Conservation (phyloP, 371 early-diverging fungal genomes). For the Syncephalastrum contaminatum region DNA sequence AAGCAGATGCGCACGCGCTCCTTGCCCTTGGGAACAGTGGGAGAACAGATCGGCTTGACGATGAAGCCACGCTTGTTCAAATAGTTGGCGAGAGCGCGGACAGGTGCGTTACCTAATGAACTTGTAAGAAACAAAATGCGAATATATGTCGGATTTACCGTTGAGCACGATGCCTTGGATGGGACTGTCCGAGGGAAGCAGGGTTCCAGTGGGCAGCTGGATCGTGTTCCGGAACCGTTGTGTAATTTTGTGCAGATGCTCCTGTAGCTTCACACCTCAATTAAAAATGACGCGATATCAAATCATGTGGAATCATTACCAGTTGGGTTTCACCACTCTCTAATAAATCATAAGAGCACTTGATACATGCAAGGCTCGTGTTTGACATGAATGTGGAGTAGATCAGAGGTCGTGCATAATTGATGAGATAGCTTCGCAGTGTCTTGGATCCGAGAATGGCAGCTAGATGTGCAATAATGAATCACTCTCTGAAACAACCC, state of each 20-base stretch:
- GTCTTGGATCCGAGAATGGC: constrained; percentile 64
- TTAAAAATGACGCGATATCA: constrained; percentile 1
- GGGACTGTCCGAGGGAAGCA: constrained; percentile 64
- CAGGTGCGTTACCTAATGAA: constrained; percentile 57
- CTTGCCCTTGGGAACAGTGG: constrained; percentile 78
- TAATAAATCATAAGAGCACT: constrained; percentile 55
- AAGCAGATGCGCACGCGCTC: constrained; percentile 83
- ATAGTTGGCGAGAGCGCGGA: constrained; percentile 55
- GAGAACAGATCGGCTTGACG: constrained; percentile 78
- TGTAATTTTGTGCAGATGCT: constrained; percentile 44
- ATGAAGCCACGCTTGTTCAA: constrained; percentile 64
- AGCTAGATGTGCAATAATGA: constrained; percentile 48
- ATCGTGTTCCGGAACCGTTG: constrained; percentile 46
- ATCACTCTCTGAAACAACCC: no score
- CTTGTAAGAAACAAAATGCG: constrained; percentile 1
- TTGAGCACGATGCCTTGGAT: constrained; percentile 78
- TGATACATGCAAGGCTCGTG: constrained; percentile 55
- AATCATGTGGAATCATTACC: constrained; percentile 29
- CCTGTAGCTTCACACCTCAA: constrained; percentile 41
- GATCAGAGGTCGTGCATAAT: constrained; percentile 81
- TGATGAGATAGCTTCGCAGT: constrained; percentile 69
- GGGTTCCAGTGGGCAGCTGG: constrained; percentile 44
- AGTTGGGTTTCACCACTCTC: constrained; percentile 47
- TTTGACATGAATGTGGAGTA: constrained; percentile 79
- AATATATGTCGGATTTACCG: constrained; percentile 28